Percentiles rank a stretch among this genome's conserved stretches.
Conservation (phyloP, 2,329 filamentous ascomycete genomes). For the Aspergillus vadensis region DNA sequence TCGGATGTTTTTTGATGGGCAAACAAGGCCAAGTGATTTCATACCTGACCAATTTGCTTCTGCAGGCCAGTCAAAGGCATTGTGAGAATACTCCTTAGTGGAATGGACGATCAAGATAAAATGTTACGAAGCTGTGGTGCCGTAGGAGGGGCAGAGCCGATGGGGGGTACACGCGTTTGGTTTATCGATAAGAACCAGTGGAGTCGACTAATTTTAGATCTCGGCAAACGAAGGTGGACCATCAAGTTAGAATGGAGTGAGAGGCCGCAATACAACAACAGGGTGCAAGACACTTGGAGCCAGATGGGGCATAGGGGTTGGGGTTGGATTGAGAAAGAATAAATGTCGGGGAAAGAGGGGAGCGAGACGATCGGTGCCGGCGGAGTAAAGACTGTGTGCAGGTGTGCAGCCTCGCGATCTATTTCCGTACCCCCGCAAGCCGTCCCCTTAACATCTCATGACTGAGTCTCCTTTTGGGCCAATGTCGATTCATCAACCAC, state of each 20-base stretch:
- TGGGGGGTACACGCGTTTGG: not conserved
- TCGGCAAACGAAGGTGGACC: not conserved
- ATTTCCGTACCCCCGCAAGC: not conserved
- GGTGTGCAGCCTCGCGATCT: not conserved
- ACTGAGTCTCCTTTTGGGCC: too few relatives aligned
- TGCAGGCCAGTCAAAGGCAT: conserved; percentile 29
- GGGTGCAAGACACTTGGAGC: not conserved
- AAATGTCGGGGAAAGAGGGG: not conserved
- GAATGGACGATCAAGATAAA: not conserved
- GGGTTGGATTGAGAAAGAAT: too few relatives aligned
- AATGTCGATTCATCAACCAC: too few relatives aligned
- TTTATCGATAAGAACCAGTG: not conserved
- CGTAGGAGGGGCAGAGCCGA: not conserved
- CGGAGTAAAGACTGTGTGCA: not conserved
- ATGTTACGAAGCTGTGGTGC: not conserved
- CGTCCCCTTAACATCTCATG: too few relatives aligned
- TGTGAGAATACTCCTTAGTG: not conserved
- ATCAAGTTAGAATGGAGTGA: not conserved
- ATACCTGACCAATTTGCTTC: conserved; percentile 41
- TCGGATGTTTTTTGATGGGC: not conserved
- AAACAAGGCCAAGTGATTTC: not conserved
- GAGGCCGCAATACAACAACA: not conserved
- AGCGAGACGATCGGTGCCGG: not conserved
- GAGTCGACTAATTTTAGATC: conserved; percentile 3
- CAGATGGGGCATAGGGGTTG: not conserved